A percentile compares a stretch with the other conserved stretches of the same genome.
phyloP scores from a whole-genome alignment of 2,329 filamentous ascomycete species.

The Phialophora macrospora region DNA sequence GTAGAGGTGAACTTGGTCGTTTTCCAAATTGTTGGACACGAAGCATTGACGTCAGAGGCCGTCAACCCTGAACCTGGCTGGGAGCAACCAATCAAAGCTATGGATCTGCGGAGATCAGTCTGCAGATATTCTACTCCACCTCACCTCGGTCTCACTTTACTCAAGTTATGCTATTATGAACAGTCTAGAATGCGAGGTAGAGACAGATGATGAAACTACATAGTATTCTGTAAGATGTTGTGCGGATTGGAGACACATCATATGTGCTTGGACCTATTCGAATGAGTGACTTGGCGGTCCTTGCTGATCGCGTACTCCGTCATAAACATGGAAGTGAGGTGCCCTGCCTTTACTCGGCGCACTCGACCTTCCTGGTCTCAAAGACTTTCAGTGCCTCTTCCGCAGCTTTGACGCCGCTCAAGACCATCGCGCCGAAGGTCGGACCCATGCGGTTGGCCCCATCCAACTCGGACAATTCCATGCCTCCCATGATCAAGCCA shows the following conservation, averaged over 20 bases:
- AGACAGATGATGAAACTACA: not conserved
- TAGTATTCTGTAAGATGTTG: not conserved
- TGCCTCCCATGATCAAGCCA: constrained; percentile 88
- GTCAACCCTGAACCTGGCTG: not conserved
- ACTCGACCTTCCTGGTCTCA: constrained; percentile 77
- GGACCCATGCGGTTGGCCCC: constrained; percentile 90
- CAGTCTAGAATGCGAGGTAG: not conserved
- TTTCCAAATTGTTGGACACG: not conserved
- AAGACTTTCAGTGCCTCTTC: constrained; percentile 82
- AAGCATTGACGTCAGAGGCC: constrained; percentile 2
- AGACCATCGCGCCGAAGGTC: constrained; percentile 86
- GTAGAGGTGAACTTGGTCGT: not conserved
- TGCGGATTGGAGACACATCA: not conserved
- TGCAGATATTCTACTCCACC: too few relatives aligned
- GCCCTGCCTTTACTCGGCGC: constrained; percentile 57
- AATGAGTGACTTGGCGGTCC: constrained; percentile 3
- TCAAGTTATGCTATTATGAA: not conserved
- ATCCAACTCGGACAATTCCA: constrained; percentile 90
- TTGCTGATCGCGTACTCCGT: not conserved
- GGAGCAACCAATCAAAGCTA: not conserved
- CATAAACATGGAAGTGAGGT: not conserved
- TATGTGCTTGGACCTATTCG: not conserved
- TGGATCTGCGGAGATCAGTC: constrained; percentile 3
- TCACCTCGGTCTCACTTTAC: not conserved
- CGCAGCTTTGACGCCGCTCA: constrained; percentile 86